phyloP scores from a whole-genome alignment of 345 rosid genomes.

The Eucalyptus sp. region DNA sequence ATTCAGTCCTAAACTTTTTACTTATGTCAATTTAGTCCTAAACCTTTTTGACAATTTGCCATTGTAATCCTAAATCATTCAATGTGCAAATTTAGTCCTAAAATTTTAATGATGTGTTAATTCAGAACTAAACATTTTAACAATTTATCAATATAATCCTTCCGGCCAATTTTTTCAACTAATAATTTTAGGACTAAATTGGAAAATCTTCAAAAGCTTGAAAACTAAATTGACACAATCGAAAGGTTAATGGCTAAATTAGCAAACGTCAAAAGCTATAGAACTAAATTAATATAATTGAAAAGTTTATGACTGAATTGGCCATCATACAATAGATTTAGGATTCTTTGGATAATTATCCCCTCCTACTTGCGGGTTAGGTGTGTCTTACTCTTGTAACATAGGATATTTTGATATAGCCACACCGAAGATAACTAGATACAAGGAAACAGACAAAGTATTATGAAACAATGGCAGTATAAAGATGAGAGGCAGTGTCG shows the following conservation, averaged over 20 bases:
- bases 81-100: neutral
- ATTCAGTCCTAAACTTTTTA: neutral
- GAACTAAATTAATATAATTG: neutral
- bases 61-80: too few species aligned
- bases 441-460: neutral
- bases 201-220: neutral
- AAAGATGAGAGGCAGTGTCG: neutral
- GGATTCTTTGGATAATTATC: rapidly evolving
- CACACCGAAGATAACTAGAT: neutral
- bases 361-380: neutral
- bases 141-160: neutral
- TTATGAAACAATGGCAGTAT: neutral
- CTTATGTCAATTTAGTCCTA: too few species aligned
- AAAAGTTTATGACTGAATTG: too few species aligned
- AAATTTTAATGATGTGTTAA: too few species aligned
- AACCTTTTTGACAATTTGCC: neutral
- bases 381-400: neutral
- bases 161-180: too few species aligned
- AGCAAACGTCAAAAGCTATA: neutral
- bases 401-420: neutral
- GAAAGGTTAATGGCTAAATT: neutral
- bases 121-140: too few species aligned
- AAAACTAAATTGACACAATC: neutral
- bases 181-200: too few species aligned
- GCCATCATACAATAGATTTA: neutral